Conservation (phyloP, 2,329 filamentous ascomycete species). For the Aureobasidium sp. region DNA sequence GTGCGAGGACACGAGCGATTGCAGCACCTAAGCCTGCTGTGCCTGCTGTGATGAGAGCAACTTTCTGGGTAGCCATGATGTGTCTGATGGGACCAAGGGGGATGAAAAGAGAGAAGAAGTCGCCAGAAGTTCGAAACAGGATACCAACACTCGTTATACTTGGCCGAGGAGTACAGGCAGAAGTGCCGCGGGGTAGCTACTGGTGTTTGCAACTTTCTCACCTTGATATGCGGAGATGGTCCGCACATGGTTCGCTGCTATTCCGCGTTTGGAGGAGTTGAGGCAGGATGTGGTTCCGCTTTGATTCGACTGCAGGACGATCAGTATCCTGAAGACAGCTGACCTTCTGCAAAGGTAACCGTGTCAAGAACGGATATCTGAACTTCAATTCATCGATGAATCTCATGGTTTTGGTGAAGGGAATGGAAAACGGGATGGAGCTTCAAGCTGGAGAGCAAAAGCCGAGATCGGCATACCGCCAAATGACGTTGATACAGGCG, state of each 20-base stretch:
- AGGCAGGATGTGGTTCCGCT: neutral
- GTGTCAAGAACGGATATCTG: no score
- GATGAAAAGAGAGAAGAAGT: neutral
- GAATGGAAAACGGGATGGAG: neutral
- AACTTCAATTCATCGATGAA: no score
- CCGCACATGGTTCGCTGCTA: neutral
- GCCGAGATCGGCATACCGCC: slow-evolving; percentile 5
- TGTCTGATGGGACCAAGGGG: neutral
- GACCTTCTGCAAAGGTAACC: no score
- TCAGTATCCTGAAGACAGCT: no score
- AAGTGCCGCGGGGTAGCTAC: slow-evolving; percentile 13
- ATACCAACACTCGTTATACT: neutral
- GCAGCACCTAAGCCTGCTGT: slow-evolving; percentile 44
- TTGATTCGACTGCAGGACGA: no score
- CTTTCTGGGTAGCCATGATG: slow-evolving; percentile 20
- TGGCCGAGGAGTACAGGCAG: neutral
- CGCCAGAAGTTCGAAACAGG: neutral
- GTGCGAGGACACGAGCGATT: slow-evolving; percentile 40
- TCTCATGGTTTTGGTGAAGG: neutral
- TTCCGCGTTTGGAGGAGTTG: neutral
- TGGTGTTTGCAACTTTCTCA: slow-evolving; percentile 1
- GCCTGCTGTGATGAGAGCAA: slow-evolving; percentile 37
- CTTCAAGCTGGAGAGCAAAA: slow-evolving; percentile 3
- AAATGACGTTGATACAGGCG: slow-evolving; percentile 2
- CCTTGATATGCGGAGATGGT: neutral